These are phyloP conservation scores for Aspergillus costaricaensis DNA, from an alignment of 2,329 filamentous ascomycete genomes.

Conservation along the genomic window DNA sequence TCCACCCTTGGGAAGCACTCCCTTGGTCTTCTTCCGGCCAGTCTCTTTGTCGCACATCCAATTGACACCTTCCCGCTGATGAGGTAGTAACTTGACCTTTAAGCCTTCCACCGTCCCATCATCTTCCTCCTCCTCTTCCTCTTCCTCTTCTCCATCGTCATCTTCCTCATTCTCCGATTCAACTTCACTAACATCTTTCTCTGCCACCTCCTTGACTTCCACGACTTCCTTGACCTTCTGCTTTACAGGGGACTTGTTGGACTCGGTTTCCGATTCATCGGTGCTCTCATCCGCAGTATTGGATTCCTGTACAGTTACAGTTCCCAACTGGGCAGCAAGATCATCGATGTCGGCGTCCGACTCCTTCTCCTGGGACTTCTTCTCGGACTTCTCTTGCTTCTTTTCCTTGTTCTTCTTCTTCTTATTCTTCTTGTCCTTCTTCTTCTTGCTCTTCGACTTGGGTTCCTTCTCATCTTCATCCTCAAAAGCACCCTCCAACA, in stretches of 20 bases:
- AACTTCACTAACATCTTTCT: slow-evolving; percentile 28
- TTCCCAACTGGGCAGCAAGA: slow-evolving; percentile 46
- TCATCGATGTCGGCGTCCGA: slow-evolving; percentile 43
- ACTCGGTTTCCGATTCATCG: slow-evolving; percentile 44
- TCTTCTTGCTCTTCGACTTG: slow-evolving; percentile 43
- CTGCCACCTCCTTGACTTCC: slow-evolving; percentile 40
- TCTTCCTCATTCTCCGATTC: slow-evolving; percentile 33
- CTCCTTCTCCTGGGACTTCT: slow-evolving; percentile 20
- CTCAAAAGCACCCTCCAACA: slow-evolving; percentile 54
- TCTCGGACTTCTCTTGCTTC: slow-evolving; percentile 19
- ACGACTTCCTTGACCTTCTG: slow-evolving; percentile 25
- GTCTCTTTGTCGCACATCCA: slow-evolving; percentile 97
- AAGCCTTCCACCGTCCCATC: slow-evolving; percentile 75
- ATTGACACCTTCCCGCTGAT: slow-evolving; percentile 88
- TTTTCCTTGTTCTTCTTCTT: slow-evolving; percentile 22
- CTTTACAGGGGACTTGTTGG: slow-evolving; percentile 47
- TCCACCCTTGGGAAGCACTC: slow-evolving; percentile 80
- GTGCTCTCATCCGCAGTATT: slow-evolving; percentile 34
- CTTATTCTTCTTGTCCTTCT: slow-evolving; percentile 21
- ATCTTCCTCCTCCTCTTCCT: slow-evolving; percentile 54
- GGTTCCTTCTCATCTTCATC: slow-evolving; percentile 50
- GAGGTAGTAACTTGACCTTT: slow-evolving; percentile 83
- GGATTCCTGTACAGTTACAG: slow-evolving; percentile 42
- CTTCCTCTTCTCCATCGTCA: slow-evolving; percentile 41
- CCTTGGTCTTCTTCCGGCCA: slow-evolving; percentile 77